Evolutionary conservation across 257 asterid genomes (phyloP).

Genomic region (Plectranthus barbatus): DNA sequence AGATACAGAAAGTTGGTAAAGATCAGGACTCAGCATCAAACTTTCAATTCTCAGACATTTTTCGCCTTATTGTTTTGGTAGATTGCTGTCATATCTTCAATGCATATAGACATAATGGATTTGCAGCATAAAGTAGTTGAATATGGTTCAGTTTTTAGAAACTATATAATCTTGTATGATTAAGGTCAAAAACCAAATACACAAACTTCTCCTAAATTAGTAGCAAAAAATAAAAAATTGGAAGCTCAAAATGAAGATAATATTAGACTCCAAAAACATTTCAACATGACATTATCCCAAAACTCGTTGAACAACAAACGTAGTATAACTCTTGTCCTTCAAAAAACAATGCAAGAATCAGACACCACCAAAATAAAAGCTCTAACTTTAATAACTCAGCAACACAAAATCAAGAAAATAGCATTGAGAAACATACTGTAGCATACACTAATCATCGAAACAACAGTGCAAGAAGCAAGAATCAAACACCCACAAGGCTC

Average conservation of each 20-base stretch:
- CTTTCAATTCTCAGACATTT: not conserved
- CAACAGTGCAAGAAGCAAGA: conserved; percentile 5
- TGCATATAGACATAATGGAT: not conserved
- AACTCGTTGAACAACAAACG: not conserved
- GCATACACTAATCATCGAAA: not conserved
- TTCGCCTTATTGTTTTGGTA: too few species aligned
- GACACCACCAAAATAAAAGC: not conserved
- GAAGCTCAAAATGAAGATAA: not conserved
- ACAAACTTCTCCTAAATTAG: not conserved
- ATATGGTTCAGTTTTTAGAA: not conserved
- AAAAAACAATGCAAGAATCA: not conserved
- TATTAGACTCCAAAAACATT: not conserved
- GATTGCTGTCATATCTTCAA: not conserved
- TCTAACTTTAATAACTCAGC: not conserved
- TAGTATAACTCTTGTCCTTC: too few species aligned
- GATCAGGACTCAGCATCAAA: not conserved
- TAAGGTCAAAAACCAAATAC: too few species aligned
- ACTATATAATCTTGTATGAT: too few species aligned
- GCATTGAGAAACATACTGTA: not conserved
- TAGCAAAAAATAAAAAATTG: not conserved
- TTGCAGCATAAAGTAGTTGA: not conserved
- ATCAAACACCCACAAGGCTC: not conserved
- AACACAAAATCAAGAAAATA: not conserved
- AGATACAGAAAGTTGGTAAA: not conserved
- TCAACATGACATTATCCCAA: not conserved